These are phyloP conservation scores for Saccharomyces hybrid DNA, from an alignment of 1,139 yeast genomes.

Conservation along the genomic window DNA sequence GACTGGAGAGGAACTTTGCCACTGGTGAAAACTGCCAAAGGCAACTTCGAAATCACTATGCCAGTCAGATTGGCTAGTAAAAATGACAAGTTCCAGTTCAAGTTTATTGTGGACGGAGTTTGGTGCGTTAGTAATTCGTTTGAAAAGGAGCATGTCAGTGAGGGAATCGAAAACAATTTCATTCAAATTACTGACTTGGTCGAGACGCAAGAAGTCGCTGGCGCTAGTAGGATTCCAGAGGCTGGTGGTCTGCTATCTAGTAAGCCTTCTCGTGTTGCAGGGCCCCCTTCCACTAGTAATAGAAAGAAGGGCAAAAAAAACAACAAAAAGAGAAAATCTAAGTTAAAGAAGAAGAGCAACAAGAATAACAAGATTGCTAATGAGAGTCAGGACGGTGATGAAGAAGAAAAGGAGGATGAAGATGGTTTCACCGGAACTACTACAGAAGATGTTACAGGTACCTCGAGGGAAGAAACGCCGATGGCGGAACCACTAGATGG, in stretches of 20 bases:
- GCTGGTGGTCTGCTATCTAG: conserved; percentile 35
- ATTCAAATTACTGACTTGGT: conserved; percentile 34
- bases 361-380: background rate
- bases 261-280: background rate
- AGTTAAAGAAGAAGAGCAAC: background rate
- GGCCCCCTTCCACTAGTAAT: conserved; percentile 8
- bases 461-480: background rate
- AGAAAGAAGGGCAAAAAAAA: conserved; percentile 10
- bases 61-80: conserved; percentile 38
- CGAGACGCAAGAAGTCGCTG: conserved; percentile 15
- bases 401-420: background rate
- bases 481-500: background rate
- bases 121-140: conserved; percentile 53
- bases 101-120: conserved; percentile 69
- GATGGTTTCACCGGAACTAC: background rate
- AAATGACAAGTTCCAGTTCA: conserved; percentile 46
- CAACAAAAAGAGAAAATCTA: conserved; percentile 5
- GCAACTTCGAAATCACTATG: conserved; percentile 54
- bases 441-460: background rate
- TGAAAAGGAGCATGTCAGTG: conserved; percentile 38
- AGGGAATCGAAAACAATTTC: conserved; percentile 57
- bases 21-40: conserved; percentile 54
- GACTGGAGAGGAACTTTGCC: conserved; percentile 61
- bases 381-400: background rate
- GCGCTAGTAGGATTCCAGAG: conserved; percentile 48